Percentiles rank a stretch among this genome's conserved stretches.
phyloP scores from a whole-genome alignment of 2,329 filamentous ascomycete species.

The Fusarium pininemorale region DNA sequence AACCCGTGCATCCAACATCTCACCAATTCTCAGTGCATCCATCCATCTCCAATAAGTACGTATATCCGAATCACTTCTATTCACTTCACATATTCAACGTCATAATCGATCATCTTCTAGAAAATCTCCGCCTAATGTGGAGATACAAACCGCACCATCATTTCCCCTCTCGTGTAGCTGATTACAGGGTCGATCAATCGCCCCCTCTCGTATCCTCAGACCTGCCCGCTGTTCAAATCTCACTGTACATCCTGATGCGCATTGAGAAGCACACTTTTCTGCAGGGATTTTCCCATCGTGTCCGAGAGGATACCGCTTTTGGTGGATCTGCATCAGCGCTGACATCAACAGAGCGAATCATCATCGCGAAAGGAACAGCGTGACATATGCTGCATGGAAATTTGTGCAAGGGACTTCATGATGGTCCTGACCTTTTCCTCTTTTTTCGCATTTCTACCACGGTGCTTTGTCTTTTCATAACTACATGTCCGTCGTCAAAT shows the following conservation, averaged over 20 bases:
- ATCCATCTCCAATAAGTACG: not conserved
- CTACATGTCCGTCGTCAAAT: constrained; percentile 35
- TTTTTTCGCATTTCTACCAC: constrained; percentile 14
- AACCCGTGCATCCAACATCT: not conserved
- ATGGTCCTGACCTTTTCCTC: constrained; percentile 7
- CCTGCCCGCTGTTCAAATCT: not conserved
- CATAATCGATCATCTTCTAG: constrained; percentile 9
- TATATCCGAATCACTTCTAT: not conserved
- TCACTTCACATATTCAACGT: not conserved
- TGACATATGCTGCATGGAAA: not conserved
- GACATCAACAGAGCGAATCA: constrained; percentile 25
- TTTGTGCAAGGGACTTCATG: not conserved
- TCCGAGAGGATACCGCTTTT: not conserved
- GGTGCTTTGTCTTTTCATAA: constrained; percentile 17
- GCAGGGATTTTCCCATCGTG: not conserved
- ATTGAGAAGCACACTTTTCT: not conserved
- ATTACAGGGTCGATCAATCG: not conserved
- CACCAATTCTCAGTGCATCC: not conserved
- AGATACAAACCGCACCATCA: not conserved
- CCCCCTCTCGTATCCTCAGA: constrained; percentile 13
- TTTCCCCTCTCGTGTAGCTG: constrained; percentile 14
- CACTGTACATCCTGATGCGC: not conserved
- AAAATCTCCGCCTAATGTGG: not conserved
- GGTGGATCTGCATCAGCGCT: not conserved
- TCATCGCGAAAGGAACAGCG: not conserved